Percentiles rank a stretch among this genome's conserved stretches.
Evolutionary conservation across 768 basidiomycete genomes (phyloP).

Genomic region (Porphyrellus cyaneotinctus): DNA sequence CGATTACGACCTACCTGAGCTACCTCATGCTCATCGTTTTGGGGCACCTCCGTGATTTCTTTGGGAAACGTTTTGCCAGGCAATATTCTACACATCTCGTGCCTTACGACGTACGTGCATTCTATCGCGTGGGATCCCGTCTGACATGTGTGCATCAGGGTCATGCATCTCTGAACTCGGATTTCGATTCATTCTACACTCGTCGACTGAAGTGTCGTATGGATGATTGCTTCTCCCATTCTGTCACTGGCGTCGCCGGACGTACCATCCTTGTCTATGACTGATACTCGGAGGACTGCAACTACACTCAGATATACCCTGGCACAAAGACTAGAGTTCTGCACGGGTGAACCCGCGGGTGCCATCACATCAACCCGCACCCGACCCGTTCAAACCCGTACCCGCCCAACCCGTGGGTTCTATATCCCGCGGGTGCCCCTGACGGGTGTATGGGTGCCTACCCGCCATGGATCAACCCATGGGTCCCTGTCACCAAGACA

Average conservation of each 20-base stretch:
- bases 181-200: conserved; percentile 99
- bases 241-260: conserved; percentile 92
- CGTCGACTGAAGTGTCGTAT: conserved; percentile 91
- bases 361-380: no score
- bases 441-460: no score
- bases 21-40: conserved; percentile 89
- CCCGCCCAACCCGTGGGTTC: no score
- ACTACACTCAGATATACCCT: conserved; percentile 70
- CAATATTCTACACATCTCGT: conserved; percentile 75
- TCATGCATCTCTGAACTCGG: conserved; percentile 93
- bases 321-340: conserved; percentile 80
- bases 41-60: conserved; percentile 94
- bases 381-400: no score
- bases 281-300: conserved; percentile 78
- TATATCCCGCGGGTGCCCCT: no score
- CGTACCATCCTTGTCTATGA: conserved; percentile 87
- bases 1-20: conserved; percentile 85
- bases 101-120: conserved; percentile 69
- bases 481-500: no score
- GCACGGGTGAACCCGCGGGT: no score
- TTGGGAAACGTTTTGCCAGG: conserved; percentile 79
- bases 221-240: conserved; percentile 92
- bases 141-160: conserved; percentile 49
- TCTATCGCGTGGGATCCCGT: not conserved
- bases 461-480: no score